A percentile compares a stretch with the other conserved stretches of the same genome.
These are phyloP conservation scores for Calendula officinalis DNA, from an alignment of 129 eudicot species.

Conservation along the genomic window DNA sequence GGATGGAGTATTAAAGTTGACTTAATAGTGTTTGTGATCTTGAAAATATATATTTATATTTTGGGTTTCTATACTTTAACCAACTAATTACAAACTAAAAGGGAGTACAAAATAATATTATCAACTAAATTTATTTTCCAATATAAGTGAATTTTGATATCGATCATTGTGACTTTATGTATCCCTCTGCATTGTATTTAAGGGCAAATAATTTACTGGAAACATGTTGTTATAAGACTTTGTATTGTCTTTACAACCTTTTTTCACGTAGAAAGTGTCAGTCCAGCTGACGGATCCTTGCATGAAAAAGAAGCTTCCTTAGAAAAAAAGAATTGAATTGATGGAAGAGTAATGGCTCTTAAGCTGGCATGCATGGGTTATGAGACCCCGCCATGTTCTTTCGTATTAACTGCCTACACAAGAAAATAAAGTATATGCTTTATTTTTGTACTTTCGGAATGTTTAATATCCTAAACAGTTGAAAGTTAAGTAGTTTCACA, in stretches of 20 bases:
- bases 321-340: conserved; percentile 8
- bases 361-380: conserved; percentile 36
- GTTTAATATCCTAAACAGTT: neutral
- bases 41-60: too few relatives aligned
- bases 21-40: too few relatives aligned
- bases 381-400: conserved; percentile 35
- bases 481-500: neutral
- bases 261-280: conserved; percentile 30
- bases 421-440: conserved; percentile 5
- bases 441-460: neutral
- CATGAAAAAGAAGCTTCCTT: conserved; percentile 28
- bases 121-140: too few relatives aligned
- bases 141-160: too few relatives aligned
- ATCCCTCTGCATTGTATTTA: conserved; percentile 10
- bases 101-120: too few relatives aligned
- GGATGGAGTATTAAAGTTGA: too few relatives aligned
- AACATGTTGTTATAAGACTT: conserved; percentile 20
- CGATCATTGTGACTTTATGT: too few relatives aligned
- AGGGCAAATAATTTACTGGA: conserved; percentile 16
- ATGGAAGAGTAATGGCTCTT: conserved; percentile 20
- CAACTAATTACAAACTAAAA: too few relatives aligned
- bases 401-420: conserved; percentile 21
- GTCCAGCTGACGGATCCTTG: conserved; percentile 24
- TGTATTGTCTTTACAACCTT: conserved; percentile 31
- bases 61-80: too few relatives aligned